A percentile compares a stretch with the other conserved stretches of the same genome.
Evolutionary conservation across 495 filamentous ascomycete genomes (phyloP).

Genomic region (Daldinia grandis): DNA sequence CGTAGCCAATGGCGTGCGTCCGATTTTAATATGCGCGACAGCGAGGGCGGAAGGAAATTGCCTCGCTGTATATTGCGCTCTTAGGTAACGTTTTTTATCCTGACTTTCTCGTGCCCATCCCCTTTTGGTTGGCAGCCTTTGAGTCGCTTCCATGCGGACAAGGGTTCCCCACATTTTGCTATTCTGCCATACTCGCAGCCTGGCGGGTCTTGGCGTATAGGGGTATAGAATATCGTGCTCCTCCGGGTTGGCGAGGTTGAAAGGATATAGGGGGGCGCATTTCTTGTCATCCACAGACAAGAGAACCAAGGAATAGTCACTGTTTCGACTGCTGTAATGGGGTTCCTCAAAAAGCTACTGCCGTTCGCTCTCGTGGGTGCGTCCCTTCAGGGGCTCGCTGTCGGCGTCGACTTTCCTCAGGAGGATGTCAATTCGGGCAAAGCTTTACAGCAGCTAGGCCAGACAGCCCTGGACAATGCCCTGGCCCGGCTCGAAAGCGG

Average conservation of each 20-base stretch:
- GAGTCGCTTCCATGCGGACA: constrained; percentile 31
- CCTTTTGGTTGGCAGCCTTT: constrained; percentile 1
- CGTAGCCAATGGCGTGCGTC: constrained; percentile 17
- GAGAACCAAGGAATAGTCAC: constrained; percentile 10
- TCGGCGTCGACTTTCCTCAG: constrained; percentile 44
- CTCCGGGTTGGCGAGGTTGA: constrained; percentile 7
- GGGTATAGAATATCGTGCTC: constrained; percentile 7
- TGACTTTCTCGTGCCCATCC: constrained; percentile 8
- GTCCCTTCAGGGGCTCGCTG: constrained; percentile 39
- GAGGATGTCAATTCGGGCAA: constrained; percentile 52
- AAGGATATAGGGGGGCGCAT: constrained; percentile 25
- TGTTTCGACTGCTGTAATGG: constrained; percentile 33
- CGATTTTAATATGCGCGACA: constrained; percentile 31
- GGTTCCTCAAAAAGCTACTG: constrained; percentile 36
- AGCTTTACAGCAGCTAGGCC: constrained; percentile 45
- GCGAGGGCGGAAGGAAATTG: constrained; percentile 22
- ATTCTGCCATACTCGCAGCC: constrained; percentile 40
- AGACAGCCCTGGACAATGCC: constrained; percentile 48
- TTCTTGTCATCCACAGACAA: constrained; percentile 3
- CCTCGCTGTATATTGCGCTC: constrained; percentile 10
- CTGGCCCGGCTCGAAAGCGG: constrained; percentile 47
- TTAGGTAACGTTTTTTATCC: constrained; percentile 30
- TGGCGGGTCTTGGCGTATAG: constrained; percentile 35
- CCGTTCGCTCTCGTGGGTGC: constrained; percentile 34
- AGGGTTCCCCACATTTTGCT: constrained; percentile 38